These are phyloP conservation scores for Scalesia atractyloides DNA, from an alignment of 129 eudicot genomes.

Conservation along the genomic window DNA sequence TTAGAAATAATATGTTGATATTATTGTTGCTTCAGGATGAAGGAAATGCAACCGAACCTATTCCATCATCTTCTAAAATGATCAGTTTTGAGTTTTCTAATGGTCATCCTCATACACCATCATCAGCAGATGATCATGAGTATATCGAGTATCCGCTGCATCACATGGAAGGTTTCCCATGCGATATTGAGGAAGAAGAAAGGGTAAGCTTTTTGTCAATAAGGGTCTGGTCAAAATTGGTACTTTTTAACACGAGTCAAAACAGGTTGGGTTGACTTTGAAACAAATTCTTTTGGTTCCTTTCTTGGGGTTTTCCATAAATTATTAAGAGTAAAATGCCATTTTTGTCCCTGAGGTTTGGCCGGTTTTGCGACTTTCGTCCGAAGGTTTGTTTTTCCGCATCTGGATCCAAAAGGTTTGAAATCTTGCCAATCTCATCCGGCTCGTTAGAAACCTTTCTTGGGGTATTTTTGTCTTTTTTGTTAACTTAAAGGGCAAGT, in stretches of 20 bases:
- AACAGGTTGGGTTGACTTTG: neutral
- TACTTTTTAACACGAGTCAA: neutral
- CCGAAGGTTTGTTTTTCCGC: no score
- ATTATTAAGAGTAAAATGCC: neutral
- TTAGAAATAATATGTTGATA: neutral
- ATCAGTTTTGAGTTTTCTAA: conserved; percentile 73
- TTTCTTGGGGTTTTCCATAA: neutral
- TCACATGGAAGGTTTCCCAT: conserved; percentile 66
- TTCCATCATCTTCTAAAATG: conserved; percentile 78
- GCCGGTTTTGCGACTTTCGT: no score
- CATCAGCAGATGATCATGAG: conserved; percentile 67
- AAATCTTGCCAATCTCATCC: no score
- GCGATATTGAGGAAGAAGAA: conserved; percentile 85
- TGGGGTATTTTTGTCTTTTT: no score
- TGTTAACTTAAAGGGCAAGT: no score
- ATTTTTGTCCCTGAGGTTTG: no score
- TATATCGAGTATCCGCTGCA: conserved; percentile 87
- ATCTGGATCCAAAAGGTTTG: no score
- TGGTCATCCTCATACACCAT: conserved; percentile 53
- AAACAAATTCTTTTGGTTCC: neutral
- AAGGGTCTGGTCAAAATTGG: neutral
- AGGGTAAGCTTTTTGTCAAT: conserved; percentile 47
- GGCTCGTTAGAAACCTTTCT: no score
- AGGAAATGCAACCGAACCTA: conserved; percentile 44
- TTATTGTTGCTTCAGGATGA: conserved; percentile 58